A percentile compares a stretch with the other conserved stretches of the same genome.
phyloP scores from a whole-genome alignment of 805 yeast genomes.

The Pichia gijzeniarum region DNA sequence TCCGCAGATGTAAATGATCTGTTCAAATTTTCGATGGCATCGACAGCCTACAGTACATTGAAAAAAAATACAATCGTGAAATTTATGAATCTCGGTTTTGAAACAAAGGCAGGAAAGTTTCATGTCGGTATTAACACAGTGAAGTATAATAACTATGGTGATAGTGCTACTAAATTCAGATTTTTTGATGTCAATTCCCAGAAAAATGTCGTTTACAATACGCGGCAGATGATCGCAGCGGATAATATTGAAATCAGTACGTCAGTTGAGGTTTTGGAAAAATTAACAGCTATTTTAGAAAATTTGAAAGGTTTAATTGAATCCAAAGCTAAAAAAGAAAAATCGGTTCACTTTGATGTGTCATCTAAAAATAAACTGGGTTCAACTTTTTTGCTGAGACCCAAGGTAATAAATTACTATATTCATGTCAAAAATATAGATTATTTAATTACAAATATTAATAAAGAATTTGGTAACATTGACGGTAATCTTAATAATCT shows the following conservation, averaged over 20 bases:
- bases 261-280: background rate
- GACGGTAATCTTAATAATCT: constrained; percentile 16
- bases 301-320: background rate
- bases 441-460: constrained; percentile 17
- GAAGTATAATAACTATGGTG: background rate
- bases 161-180: constrained; percentile 12
- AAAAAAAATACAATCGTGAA: constrained; percentile 2
- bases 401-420: constrained; percentile 15
- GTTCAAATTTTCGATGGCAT: background rate
- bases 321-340: background rate
- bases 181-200: constrained; percentile 23
- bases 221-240: constrained; percentile 9
- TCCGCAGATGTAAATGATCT: constrained; percentile 1
- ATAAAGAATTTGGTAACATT: constrained; percentile 31
- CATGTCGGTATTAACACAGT: constrained; percentile 20
- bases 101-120: background rate
- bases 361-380: constrained; percentile 20
- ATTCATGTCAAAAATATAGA: constrained; percentile 14
- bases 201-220: constrained; percentile 5
- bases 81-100: background rate
- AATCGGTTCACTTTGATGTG: constrained; percentile 4
- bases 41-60: constrained; percentile 1
- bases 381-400: constrained; percentile 21
- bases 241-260: constrained; percentile 9
- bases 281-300: background rate